Conservation (phyloP, 345 rosid species). For the Draba incana region DNA sequence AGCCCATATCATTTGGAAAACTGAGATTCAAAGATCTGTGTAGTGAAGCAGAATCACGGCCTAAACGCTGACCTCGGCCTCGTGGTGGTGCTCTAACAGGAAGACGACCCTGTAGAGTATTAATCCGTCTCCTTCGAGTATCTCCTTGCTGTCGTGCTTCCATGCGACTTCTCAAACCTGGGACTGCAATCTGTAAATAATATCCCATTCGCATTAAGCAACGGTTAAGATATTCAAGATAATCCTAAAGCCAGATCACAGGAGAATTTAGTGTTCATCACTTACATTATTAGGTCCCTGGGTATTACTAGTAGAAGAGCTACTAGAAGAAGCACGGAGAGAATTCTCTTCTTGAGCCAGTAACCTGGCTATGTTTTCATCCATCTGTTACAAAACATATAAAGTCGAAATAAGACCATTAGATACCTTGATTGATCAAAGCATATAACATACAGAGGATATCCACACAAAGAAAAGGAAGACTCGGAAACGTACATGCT, state of each 20-base stretch:
- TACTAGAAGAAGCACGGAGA: constrained; percentile 43
- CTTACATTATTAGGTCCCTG: constrained; percentile 51
- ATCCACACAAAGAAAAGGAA: constrained; percentile 13
- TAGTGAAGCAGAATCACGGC: constrained; percentile 47
- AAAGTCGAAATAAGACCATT: constrained; percentile 10
- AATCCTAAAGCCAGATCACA: constrained; percentile 18
- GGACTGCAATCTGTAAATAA: constrained; percentile 38
- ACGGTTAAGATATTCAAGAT: not conserved
- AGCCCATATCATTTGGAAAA: constrained; percentile 70
- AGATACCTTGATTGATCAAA: constrained; percentile 19
- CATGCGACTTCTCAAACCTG: constrained; percentile 47
- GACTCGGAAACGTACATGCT: constrained; percentile 48
- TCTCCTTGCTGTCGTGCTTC: constrained; percentile 45
- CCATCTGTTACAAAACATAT: constrained; percentile 50
- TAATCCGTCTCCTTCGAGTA: constrained; percentile 57
- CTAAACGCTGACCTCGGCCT: constrained; percentile 53
- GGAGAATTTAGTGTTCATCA: constrained; percentile 12
- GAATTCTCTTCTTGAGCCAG: constrained; percentile 68
- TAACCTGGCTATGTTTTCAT: constrained; percentile 60
- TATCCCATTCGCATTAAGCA: constrained; percentile 18
- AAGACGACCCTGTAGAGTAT: constrained; percentile 48
- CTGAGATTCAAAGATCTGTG: constrained; percentile 53
- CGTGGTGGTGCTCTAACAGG: constrained; percentile 47
- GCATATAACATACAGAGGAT: constrained; percentile 10
- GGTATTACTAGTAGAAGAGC: constrained; percentile 33